Base-by-base conservation (phyloP, 495 filamentous ascomycete genomes). In the Glonium stellatum region DNA sequence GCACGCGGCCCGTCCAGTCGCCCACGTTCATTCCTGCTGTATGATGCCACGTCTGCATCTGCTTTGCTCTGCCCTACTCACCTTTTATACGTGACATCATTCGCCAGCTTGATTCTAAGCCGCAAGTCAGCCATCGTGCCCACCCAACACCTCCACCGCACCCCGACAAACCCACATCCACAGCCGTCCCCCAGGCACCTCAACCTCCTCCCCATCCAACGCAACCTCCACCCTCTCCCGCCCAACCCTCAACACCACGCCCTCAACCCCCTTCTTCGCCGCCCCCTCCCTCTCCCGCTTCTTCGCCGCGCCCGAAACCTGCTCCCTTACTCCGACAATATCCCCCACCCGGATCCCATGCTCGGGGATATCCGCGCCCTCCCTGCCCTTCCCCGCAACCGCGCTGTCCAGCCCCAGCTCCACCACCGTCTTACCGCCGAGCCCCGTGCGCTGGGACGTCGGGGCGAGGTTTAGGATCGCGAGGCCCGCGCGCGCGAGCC, bases 21-120 rank as follows among this genome's bases (percentile, higher is more conserved):
- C 13, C n/a, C 12, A 18, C 39, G 18, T n/a, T n/a, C n/a, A n/a
- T n/a, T n/a, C n/a, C n/a, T n/a, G n/a, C n/a, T n/a, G n/a, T n/a
- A n/a, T n/a, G n/a, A n/a, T n/a, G n/a, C n/a, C n/a, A n/a, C n/a
- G n/a, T n/a, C n/a, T n/a, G n/a, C n/a, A n/a, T n/a, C n/a, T n/a
- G n/a, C n/a, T n/a, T n/a, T n/a, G n/a, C n/a, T n/a, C n/a, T n/a
- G n/a, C n/a, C n/a, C n/a, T n/a, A n/a, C n/a, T 39, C 15, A 89
- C 86, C 90, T 79, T 74, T 87, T 82, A 73, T 87, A 91, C 39
- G 91, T 96, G 63, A 96, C 86, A 75, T 97, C 95, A 73, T 97
- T 96, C 15, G 93, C 90, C 67, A 97, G 75, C 77, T 97, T 97
- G 21, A 98, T 85, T 46, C 83, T 86, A 63, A 35, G 36, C 8